Evolutionary conservation across 768 basidiomycete species (phyloP).

Genomic region (Amanita pallidorosea): DNA sequence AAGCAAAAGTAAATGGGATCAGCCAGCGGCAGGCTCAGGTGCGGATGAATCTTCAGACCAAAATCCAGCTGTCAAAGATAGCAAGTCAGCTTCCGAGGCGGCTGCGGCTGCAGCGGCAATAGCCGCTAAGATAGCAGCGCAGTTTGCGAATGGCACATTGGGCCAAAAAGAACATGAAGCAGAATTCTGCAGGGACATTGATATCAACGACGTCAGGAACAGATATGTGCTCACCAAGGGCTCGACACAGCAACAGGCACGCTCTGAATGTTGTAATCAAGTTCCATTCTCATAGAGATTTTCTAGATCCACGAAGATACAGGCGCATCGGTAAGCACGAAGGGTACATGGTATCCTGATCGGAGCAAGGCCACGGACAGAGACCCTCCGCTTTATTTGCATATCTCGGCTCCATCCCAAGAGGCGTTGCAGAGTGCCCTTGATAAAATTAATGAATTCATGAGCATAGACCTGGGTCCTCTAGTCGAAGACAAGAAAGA

Average conservation of each 20-base stretch:
- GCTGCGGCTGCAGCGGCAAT: conserved; percentile 70
- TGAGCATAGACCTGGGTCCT: conserved; percentile 66
- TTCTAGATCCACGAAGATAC: conserved; percentile 83
- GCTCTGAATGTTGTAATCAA: conserved; percentile 13
- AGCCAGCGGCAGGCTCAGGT: conserved; percentile 40
- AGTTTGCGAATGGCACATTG: conserved; percentile 45
- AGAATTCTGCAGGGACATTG: conserved; percentile 84
- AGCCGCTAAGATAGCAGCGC: conserved; percentile 91
- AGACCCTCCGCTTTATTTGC: conserved; percentile 90
- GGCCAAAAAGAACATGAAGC: conserved; percentile 62
- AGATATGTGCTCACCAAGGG: conserved; percentile 92
- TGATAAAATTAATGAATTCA: conserved; percentile 63
- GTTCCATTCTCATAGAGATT: conserved; percentile 2
- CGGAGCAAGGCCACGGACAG: conserved; percentile 81
- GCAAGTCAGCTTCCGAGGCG: conserved; percentile 56
- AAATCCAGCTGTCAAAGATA: conserved; percentile 17
- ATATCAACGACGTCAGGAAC: conserved; percentile 95
- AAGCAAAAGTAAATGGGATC: conserved; percentile 79
- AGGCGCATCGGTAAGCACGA: conserved; percentile 85
- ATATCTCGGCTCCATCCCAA: conserved; percentile 69
- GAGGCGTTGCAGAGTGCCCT: conserved; percentile 59
- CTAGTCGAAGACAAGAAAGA: conserved; percentile 75
- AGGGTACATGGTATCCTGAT: conserved; percentile 96
- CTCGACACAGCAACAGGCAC: conserved; percentile 81
- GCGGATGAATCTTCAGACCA: conserved; percentile 30